Base-by-base conservation (phyloP, 2,329 filamentous ascomycete genomes). In the Diplodia mutila region DNA sequence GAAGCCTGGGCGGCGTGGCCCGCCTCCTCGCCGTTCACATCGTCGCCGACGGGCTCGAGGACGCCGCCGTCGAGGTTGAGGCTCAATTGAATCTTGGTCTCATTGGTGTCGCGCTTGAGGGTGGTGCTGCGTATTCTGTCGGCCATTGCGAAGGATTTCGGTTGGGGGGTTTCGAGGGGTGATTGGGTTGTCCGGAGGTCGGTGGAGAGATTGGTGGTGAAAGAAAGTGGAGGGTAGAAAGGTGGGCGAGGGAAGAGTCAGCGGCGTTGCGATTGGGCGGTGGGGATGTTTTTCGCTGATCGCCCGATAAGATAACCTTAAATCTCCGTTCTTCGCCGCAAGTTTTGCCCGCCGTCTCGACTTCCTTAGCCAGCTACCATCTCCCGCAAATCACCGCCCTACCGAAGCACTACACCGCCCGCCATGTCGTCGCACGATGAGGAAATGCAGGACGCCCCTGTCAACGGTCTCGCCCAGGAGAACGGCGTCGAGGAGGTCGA, bases 41-140 rank as follows among this genome's bases (percentile, higher is more conserved):
- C 75, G 34, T 77, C 75, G 34, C 75, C 77, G 55, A 77, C 77
- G 63, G 72, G 21, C 29, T 67, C 69, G 29, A 71, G 66, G 51
- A 84, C 85, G 75, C 94, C 95, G 77, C 95, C 95, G 81, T 99
- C 95, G 69, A 99, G 87, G 82, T 95, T 97, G 73, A 99, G 86
- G 48, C 92, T 92, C 71, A 98, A 86, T 78, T 95, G 90, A 80
- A 99, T 97, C 79, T 96, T 97, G 78, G 95, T 99, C 84, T 99
- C 95, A 83, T 98, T 98, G 76, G 95, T 99, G 81, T 94, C 90
- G 78, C 95, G 93, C 71, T 91, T 89, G 73, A 98, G 83, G 66
- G 90, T 87, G 61, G 92, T 89, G 79, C 90, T 92, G 77, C 94
- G 91, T 67, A 79, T 73, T 67, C 73, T 71, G 61, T 74, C 72